Evolutionary conservation across 2,329 filamentous ascomycete species (phyloP), one percentile per base, ranked within the genome.

Genomic region (Coleophoma eucalyptorum): DNA sequence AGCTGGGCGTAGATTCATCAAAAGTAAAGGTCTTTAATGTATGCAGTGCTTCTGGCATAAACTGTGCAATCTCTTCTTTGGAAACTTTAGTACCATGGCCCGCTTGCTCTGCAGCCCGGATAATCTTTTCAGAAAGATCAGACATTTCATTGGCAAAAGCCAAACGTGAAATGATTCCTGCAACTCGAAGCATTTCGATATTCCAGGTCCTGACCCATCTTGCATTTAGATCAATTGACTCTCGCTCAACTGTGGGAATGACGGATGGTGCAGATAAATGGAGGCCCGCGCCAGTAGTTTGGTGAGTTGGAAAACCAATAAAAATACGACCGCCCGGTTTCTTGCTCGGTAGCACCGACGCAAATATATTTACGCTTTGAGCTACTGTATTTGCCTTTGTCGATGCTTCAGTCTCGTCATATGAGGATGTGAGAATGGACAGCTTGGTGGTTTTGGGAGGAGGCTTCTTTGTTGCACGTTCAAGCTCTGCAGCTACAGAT

Each of bases 191-290:
- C 77, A 99, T 89, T 66, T 97, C 94, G 19, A 90, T 78, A 62
- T 99, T 99, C 95, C 94, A 99, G 15, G 86, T 90, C 55, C 91
- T 86, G 15, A 99, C 93, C 77, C 91, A 96, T 50, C 92, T 84
- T 15, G 94, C 95, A 66, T 99, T 97, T 55, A 99, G 77, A 68
- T 99, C 94, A 51, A 99, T 96, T 49, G 90, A 94, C 66, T 99
- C 94, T 65, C 94, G 84, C 69, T 99, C 94, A 2, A 99, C 95
- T 0, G 94, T 99, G 0, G 94, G 94, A 51, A 99, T 99, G 13
- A 99, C 86, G 0, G 93, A 97, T 1, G 92, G 94, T 0, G 94
- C 94, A 12, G 93, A 97, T 31, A 99, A 88, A 67, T 99, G 94
- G 65, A 95, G 88, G 15, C 93, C 89, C 26, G 93, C 84, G 49